Percentiles rank a stretch among this genome's conserved stretches.
Conservation (phyloP, 2,329 filamentous ascomycete genomes). For the Epicoccum nigrum region DNA sequence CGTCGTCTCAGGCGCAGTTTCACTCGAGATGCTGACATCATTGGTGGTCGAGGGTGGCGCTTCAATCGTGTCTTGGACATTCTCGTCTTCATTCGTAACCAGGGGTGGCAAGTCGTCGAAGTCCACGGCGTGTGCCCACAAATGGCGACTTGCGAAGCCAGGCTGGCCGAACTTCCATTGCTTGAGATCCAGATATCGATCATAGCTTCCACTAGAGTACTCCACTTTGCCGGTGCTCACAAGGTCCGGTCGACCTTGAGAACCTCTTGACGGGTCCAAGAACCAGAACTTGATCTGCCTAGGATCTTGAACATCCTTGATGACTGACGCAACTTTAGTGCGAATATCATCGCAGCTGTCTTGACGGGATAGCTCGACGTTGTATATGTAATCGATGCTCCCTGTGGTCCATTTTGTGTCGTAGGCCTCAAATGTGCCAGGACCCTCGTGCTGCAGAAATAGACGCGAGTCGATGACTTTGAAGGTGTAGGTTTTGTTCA, state of each 20-base stretch:
- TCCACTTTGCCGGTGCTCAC: slow-evolving; percentile 41
- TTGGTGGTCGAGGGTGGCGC: neutral
- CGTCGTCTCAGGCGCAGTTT: slow-evolving; percentile 4
- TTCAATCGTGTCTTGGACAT: slow-evolving; percentile 5
- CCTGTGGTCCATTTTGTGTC: slow-evolving; percentile 30
- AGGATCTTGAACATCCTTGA: slow-evolving; percentile 42
- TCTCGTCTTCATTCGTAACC: slow-evolving; percentile 24
- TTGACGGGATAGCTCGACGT: slow-evolving; percentile 29
- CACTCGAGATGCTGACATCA: neutral
- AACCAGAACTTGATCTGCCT: slow-evolving; percentile 52
- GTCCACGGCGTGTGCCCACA: slow-evolving; percentile 46
- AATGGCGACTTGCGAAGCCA: slow-evolving; percentile 29
- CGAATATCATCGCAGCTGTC: slow-evolving; percentile 40
- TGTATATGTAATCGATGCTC: slow-evolving; percentile 23
- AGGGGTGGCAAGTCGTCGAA: slow-evolving; percentile 39
- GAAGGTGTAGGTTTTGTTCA: slow-evolving; percentile 30
- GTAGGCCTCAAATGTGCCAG: slow-evolving; percentile 45
- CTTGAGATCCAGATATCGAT: slow-evolving; percentile 33
- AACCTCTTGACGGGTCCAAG: slow-evolving; percentile 40
- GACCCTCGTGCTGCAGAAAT: slow-evolving; percentile 46
- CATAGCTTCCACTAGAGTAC: slow-evolving; percentile 39
- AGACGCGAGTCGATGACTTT: slow-evolving; percentile 42
- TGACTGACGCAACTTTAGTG: slow-evolving; percentile 33
- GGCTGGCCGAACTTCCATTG: slow-evolving; percentile 36
- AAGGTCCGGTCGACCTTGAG: slow-evolving; percentile 37